Evolutionary conservation across 129 eudicot species (phyloP), one percentile per base, ranked within the genome.

Genomic region (Centaurea solstitialis): DNA sequence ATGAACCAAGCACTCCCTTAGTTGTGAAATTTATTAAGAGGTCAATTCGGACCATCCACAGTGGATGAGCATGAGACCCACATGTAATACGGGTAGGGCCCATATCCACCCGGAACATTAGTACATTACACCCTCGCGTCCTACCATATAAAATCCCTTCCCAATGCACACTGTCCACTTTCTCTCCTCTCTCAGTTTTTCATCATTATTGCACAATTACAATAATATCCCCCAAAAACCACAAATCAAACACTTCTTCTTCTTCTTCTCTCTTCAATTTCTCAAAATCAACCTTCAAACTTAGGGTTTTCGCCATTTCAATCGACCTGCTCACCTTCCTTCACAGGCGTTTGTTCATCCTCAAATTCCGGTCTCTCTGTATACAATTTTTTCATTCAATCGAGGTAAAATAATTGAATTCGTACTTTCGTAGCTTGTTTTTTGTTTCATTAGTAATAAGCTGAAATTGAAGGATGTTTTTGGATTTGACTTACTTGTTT

Each of bases 131-230:
- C 68, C 74, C 70, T 74, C 74, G n/a, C 76, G 76, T 76, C 79
- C 79, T 66, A 10, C 61, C 18, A 50, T 43, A 50, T 70, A 43
- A 65, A 73, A 80, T 43, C 80, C 28, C 76, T 78, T 73, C 81
- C 77, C 45, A 35, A 80, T 75, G 87, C 78, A 70, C 40, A 75
- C 84, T 59, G 70, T 70, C 87, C 78, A 80, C 87, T 85, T 75
- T 79, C 81, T 84, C 67, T 7, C 21, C 79, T 84, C n/a, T n/a
- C n/a, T n/a, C n/a, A n/a, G n/a, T n/a, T n/a, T n/a, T n/a, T n/a
- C n/a, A n/a, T n/a, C n/a, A n/a, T n/a, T 73, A 15, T 80, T 39
- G 30, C 18, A 35, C 79, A 30, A 30, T 30, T 30, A 30, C 1
- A 33, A 33, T 2, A 33, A 33, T 26, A 30, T 50, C 71, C 69